phyloP scores from a whole-genome alignment of 2,329 filamentous ascomycete species.

The Fusarium gaditjirri region DNA sequence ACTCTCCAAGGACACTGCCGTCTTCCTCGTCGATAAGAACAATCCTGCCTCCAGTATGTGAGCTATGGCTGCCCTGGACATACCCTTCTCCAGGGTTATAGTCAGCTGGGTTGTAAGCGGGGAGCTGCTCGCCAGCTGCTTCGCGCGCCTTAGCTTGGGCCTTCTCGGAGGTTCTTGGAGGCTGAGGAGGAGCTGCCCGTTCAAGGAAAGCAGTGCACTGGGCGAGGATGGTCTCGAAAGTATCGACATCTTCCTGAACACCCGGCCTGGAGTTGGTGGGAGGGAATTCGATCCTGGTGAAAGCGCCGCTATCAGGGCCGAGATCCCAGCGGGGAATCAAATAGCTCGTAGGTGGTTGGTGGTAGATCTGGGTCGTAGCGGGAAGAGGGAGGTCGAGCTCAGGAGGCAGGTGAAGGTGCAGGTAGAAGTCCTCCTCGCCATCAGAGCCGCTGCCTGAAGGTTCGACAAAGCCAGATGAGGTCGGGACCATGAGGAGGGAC shows the following conservation, averaged over 20 bases:
- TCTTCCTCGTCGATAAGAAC: conserved; percentile 96
- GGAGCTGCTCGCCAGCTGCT: conserved; percentile 58
- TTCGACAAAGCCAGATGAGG: conserved; percentile 76
- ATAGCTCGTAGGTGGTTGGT: conserved; percentile 92
- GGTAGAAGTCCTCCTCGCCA: conserved; percentile 92
- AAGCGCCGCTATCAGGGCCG: conserved; percentile 86
- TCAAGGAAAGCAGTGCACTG: conserved; percentile 97
- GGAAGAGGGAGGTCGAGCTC: conserved; percentile 94
- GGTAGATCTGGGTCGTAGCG: conserved; percentile 96
- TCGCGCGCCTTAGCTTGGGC: conserved; percentile 54
- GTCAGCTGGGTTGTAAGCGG: conserved; percentile 81
- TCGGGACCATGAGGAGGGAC: conserved; percentile 95
- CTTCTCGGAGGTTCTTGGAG: conserved; percentile 47
- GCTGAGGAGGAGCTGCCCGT: conserved; percentile 72
- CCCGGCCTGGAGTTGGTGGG: conserved; percentile 75
- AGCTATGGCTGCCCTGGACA: conserved; percentile 69
- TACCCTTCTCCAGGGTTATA: conserved; percentile 86
- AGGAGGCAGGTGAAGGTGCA: conserved; percentile 92
- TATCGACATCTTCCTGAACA: conserved; percentile 91
- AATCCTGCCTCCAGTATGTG: conserved; percentile 72
- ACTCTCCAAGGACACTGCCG: conserved; percentile 92
- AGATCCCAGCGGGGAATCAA: conserved; percentile 96
- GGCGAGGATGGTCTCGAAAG: conserved; percentile 97
- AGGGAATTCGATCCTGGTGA: conserved; percentile 93
- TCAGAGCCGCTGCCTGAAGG: conserved; percentile 63